Conservation (phyloP, 768 basidiomycete species). For the Antrodiella citrinella region DNA sequence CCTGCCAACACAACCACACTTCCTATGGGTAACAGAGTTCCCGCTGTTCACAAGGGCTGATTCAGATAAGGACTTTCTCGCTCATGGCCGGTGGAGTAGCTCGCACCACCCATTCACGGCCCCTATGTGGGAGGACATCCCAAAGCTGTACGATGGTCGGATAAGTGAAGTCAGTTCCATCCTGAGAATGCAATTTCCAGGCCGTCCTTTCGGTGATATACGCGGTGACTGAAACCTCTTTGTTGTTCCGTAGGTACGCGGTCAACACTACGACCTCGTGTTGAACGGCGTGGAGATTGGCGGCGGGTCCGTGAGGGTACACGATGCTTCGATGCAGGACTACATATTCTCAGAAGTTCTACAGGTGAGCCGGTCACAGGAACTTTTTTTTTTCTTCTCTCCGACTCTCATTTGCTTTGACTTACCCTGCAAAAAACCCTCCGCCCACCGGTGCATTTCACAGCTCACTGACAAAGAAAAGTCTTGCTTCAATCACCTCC, state of each 20-base stretch:
- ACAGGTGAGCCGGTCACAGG: slow-evolving; percentile 42
- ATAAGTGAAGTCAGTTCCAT: slow-evolving; percentile 41
- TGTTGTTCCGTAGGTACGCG: slow-evolving; percentile 61
- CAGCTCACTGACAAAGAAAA: slow-evolving; percentile 72
- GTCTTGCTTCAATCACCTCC: slow-evolving; percentile 70
- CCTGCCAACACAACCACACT: slow-evolving; percentile 58
- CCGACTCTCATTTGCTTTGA: not conserved
- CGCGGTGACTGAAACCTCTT: slow-evolving; percentile 1
- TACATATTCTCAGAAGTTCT: slow-evolving; percentile 70
- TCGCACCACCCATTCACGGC: slow-evolving; percentile 97
- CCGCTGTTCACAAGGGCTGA: slow-evolving; percentile 86
- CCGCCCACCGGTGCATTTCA: not conserved
- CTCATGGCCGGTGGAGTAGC: slow-evolving; percentile 84
- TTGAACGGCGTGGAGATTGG: slow-evolving; percentile 92
- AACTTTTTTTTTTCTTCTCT: slow-evolving; percentile 7
- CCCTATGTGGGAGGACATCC: slow-evolving; percentile 86
- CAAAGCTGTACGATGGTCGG: slow-evolving; percentile 63
- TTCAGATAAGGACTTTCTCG: slow-evolving; percentile 78
- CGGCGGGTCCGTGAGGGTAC: slow-evolving; percentile 88
- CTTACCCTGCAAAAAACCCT: not conserved
- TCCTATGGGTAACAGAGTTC: slow-evolving; percentile 95
- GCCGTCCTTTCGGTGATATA: no score
- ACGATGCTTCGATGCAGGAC: slow-evolving; percentile 83
- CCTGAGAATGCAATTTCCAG: not conserved
- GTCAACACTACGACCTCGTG: slow-evolving; percentile 95